A percentile compares a stretch with the other conserved stretches of the same genome.
These are phyloP conservation scores for Streptanthus diversifolius DNA, from an alignment of 345 rosid species.

Conservation along the genomic window DNA sequence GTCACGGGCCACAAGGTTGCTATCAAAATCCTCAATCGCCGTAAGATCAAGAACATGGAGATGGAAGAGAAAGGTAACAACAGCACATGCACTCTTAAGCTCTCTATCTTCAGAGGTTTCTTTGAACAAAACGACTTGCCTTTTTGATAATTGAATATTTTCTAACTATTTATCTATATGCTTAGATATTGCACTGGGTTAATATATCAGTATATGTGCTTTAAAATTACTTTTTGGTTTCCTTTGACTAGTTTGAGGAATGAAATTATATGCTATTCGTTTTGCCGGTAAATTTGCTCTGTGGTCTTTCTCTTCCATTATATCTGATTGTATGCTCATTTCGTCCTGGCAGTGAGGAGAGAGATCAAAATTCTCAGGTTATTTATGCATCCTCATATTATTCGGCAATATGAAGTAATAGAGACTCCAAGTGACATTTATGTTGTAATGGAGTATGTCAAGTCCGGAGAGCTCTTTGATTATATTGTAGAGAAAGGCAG, in stretches of 20 bases:
- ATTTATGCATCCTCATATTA: slow-evolving; percentile 95
- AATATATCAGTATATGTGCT: not conserved
- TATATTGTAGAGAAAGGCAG: slow-evolving; percentile 89
- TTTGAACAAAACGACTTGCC: not conserved
- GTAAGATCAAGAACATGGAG: slow-evolving; percentile 65
- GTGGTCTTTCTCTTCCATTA: not conserved
- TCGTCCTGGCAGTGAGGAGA: slow-evolving; percentile 61
- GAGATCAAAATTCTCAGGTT: slow-evolving; percentile 81
- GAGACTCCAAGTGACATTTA: slow-evolving; percentile 77
- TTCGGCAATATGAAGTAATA: slow-evolving; percentile 87
- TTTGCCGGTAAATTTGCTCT: not conserved
- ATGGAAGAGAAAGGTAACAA: slow-evolving; percentile 92
- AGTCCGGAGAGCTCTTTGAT: slow-evolving; percentile 94
- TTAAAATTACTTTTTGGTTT: not conserved
- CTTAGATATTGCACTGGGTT: not conserved
- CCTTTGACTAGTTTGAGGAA: not conserved
- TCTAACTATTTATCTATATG: not conserved
- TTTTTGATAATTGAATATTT: not conserved
- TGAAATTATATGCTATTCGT: not conserved
- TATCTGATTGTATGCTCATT: not conserved
- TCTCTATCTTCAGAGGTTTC: not conserved
- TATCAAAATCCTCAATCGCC: slow-evolving; percentile 87
- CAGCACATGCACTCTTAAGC: not conserved
- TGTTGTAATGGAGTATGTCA: slow-evolving; percentile 89
- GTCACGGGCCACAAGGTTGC: slow-evolving; percentile 90